phyloP scores from a whole-genome alignment of 2,329 filamentous ascomycete genomes.

The Knufia fluminis region DNA sequence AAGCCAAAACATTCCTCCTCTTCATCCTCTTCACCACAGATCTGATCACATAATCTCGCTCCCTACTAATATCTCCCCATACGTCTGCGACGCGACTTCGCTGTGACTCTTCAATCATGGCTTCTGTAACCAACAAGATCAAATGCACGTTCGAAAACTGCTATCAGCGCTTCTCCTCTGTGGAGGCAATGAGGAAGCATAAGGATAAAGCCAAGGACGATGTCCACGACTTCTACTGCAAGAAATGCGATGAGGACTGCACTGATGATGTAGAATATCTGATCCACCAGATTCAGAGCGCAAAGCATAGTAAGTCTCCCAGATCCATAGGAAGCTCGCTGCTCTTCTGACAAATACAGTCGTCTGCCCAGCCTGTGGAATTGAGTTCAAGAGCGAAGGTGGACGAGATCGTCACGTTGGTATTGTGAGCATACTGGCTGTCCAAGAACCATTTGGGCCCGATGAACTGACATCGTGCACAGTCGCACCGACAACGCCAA shows the following conservation, averaged over 20 bases:
- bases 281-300: slow-evolving; percentile 40
- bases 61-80: too few relatives aligned
- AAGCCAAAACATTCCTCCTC: too few relatives aligned
- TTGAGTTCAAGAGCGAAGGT: slow-evolving; percentile 45
- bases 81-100: too few relatives aligned
- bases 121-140: slow-evolving; percentile 9
- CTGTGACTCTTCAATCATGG: neutral
- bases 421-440: slow-evolving; percentile 37
- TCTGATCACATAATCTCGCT: too few relatives aligned
- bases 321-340: neutral
- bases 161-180: slow-evolving; percentile 35
- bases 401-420: slow-evolving; percentile 46
- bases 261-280: slow-evolving; percentile 35
- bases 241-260: slow-evolving; percentile 38
- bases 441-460: too few relatives aligned
- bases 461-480: slow-evolving; percentile 9
- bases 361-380: slow-evolving; percentile 48
- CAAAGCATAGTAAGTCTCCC: slow-evolving; percentile 31
- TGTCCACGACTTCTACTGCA: slow-evolving; percentile 35
- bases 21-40: too few relatives aligned
- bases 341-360: slow-evolving; percentile 21
- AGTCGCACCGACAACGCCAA: slow-evolving; percentile 44
- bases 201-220: slow-evolving; percentile 36
- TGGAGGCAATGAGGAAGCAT: slow-evolving; percentile 42
- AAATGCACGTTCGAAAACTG: slow-evolving; percentile 41